A percentile compares a stretch with the other conserved stretches of the same genome.
Conservation (phyloP, 2,329 filamentous ascomycete species). For the Zasmidium citrigriseum region DNA sequence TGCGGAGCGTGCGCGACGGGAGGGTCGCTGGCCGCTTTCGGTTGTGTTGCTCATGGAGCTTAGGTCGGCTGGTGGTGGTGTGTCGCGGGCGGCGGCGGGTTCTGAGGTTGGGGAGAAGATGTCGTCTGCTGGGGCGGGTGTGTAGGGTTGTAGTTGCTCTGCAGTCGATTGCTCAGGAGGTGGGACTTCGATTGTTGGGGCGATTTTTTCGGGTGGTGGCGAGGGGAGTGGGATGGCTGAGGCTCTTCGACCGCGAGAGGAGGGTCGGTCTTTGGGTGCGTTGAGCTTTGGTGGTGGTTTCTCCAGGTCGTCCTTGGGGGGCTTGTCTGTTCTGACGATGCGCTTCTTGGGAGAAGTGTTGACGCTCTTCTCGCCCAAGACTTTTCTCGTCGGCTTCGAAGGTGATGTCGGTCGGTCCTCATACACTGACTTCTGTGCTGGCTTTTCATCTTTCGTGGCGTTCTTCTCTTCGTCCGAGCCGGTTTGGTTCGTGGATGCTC, state of each 20-base stretch:
- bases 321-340: slow-evolving; percentile 18
- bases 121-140: slow-evolving; percentile 31
- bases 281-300: slow-evolving; percentile 20
- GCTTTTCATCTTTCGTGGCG: slow-evolving; percentile 1
- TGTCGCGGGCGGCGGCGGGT: slow-evolving; percentile 38
- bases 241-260: slow-evolving; percentile 29
- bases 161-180: slow-evolving; percentile 15
- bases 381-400: slow-evolving; percentile 30
- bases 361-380: slow-evolving; percentile 44
- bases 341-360: slow-evolving; percentile 39
- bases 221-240: slow-evolving; percentile 17
- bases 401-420: slow-evolving; percentile 6
- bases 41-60: slow-evolving; percentile 34
- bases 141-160: slow-evolving; percentile 26
- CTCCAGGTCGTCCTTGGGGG: slow-evolving; percentile 18
- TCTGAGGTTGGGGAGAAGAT: slow-evolving; percentile 49
- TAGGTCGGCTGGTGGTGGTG: slow-evolving; percentile 45
- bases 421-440: slow-evolving; percentile 13
- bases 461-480: slow-evolving; percentile 8
- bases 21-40: slow-evolving; percentile 39
- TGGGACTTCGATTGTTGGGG: slow-evolving; percentile 25
- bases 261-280: slow-evolving; percentile 26
- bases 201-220: slow-evolving; percentile 19
- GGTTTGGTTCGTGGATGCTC: slow-evolving; percentile 20
- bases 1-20: slow-evolving; percentile 46